These are phyloP conservation scores for Sclerotinia spermophila DNA, from an alignment of 2,329 filamentous ascomycete species.

Conservation along the genomic window DNA sequence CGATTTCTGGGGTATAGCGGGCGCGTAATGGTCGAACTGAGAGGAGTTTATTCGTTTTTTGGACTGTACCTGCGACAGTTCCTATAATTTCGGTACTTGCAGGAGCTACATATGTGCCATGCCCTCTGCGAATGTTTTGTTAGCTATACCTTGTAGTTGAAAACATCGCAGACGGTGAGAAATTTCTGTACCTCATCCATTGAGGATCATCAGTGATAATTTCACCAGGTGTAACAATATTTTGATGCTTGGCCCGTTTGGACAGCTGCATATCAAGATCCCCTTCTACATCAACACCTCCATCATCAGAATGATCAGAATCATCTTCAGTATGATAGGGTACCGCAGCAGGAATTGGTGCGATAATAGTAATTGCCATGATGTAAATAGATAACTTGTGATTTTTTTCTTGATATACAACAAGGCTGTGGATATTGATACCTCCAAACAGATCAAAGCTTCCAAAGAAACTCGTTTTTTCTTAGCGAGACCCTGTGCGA, in stretches of 20 bases:
- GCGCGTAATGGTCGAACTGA: constrained; percentile 87
- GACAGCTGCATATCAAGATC: constrained; percentile 43
- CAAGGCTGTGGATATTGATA: constrained; percentile 16
- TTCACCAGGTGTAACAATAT: constrained; percentile 84
- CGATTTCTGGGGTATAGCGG: constrained; percentile 92
- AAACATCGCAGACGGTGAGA: too few species aligned
- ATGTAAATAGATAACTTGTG: neutral
- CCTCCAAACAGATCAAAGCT: neutral
- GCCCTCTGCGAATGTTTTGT: constrained; percentile 58
- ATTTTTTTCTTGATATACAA: constrained; percentile 1
- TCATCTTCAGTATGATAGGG: constrained; percentile 22
- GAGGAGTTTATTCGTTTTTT: constrained; percentile 94
- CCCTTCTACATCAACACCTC: constrained; percentile 36
- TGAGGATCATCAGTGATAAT: constrained; percentile 86
- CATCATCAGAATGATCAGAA: constrained; percentile 32
- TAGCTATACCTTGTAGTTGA: constrained; percentile 20
- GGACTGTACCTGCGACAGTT: constrained; percentile 84
- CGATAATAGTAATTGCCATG: constrained; percentile 38
- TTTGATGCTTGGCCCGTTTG: constrained; percentile 41
- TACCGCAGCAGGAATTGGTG: constrained; percentile 32
- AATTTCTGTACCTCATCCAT: constrained; percentile 74
- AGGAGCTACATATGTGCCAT: constrained; percentile 77
- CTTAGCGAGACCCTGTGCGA: constrained; percentile 11
- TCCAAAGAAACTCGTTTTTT: neutral
- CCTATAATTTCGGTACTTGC: constrained; percentile 70